Evolutionary conservation across 257 asterid genomes (phyloP).

Genomic region (Lycium ferocissimum): DNA sequence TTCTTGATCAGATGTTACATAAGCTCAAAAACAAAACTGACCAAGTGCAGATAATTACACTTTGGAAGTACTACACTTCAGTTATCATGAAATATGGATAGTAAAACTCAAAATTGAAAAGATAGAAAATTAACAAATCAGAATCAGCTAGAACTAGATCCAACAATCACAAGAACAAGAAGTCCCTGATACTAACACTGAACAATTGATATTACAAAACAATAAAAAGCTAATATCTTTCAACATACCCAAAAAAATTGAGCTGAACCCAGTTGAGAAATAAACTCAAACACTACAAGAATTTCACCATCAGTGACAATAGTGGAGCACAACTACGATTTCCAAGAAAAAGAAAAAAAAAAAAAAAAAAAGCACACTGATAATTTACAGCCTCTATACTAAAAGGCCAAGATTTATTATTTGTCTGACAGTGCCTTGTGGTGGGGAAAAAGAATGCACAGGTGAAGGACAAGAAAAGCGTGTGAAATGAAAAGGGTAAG

Average conservation of each 20-base stretch:
- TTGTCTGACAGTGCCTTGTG: neutral
- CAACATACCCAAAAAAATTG: neutral
- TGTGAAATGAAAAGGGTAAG: neutral
- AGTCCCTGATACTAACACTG: neutral
- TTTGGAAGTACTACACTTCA: neutral
- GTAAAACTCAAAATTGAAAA: neutral
- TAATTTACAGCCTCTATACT: neutral
- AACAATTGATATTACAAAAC: neutral
- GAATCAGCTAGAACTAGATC: neutral
- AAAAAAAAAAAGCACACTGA: neutral
- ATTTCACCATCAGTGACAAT: conserved; percentile 28
- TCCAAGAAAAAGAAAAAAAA: neutral
- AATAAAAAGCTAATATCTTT: neutral
- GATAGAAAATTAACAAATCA: neutral
- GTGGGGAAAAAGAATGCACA: conserved; percentile 19
- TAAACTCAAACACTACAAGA: conserved; percentile 45
- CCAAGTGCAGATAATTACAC: neutral
- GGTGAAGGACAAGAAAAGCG: conserved; percentile 3
- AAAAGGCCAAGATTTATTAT: conserved; percentile 7
- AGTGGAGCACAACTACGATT: neutral
- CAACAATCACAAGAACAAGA: neutral
- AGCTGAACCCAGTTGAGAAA: conserved; percentile 39
- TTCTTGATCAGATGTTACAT: neutral
- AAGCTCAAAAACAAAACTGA: neutral
- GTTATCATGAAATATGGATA: neutral